Evolutionary conservation across 208 protist genomes (phyloP).

Genomic region (Acanthamoeba lenticulata): DNA sequence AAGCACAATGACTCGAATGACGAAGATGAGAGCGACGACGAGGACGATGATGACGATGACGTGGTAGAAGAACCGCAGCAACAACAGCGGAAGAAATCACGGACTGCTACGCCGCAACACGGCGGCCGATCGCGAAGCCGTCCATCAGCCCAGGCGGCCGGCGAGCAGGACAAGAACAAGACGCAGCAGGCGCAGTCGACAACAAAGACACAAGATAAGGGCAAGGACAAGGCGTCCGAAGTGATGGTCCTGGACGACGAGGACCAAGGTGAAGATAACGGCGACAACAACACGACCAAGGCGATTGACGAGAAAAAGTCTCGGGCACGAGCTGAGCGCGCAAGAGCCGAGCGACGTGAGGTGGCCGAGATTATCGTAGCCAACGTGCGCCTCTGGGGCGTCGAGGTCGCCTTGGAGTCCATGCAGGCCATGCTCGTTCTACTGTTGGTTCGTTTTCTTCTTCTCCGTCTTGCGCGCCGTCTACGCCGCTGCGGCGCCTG

Average conservation of each 20-base stretch:
- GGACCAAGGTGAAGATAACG: background rate
- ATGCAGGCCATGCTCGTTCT: conserved; percentile 5
- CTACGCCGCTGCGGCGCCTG: background rate
- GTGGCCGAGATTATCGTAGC: conserved; percentile 24
- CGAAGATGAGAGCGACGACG: background rate
- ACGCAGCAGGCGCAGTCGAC: no score
- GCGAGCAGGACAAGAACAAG: no score
- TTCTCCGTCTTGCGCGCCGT: background rate
- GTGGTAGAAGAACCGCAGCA: background rate
- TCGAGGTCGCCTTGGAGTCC: background rate
- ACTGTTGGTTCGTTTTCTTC: background rate
- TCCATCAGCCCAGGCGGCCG: background rate
- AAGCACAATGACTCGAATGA: background rate
- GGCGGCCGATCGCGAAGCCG: background rate
- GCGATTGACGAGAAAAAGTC: no score
- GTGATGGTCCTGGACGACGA: background rate
- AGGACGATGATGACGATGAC: background rate
- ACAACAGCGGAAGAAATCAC: background rate
- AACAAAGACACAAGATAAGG: no score
- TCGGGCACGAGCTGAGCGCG: no score
- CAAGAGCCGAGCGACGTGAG: background rate
- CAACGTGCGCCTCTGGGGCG: conserved; percentile 25
- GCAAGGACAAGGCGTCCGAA: no score
- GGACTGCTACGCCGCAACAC: no score
- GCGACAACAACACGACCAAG: background rate